Conservation (phyloP, 441 rosid genomes). For the Macaranga tanarius region DNA sequence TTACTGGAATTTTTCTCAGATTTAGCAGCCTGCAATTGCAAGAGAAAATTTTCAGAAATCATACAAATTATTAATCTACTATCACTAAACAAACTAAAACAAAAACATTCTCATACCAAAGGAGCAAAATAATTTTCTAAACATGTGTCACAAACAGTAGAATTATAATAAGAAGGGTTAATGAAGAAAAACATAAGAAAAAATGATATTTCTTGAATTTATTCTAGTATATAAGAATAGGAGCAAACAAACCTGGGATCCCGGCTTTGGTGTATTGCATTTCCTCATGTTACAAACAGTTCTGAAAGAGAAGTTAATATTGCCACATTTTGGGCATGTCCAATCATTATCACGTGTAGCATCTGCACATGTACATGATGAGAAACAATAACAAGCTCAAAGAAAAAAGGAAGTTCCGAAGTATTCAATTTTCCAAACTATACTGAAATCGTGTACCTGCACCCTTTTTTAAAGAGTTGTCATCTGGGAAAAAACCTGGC, state of each 20-base stretch:
- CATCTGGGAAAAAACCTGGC: constrained; percentile 79
- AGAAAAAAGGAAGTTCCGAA: background rate
- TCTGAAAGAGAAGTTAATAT: constrained; percentile 93
- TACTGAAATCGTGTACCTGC: constrained; percentile 35
- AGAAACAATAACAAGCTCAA: constrained; percentile 15
- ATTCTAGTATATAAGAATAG: background rate
- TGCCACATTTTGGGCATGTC: constrained; percentile 97
- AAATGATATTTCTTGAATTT: background rate
- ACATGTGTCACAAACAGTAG: background rate
- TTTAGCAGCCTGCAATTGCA: constrained; percentile 60
- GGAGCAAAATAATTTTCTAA: background rate
- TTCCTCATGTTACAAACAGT: constrained; percentile 96
- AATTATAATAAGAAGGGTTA: background rate
- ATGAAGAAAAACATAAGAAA: background rate
- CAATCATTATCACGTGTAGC: constrained; percentile 89
- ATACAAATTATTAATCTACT: constrained; percentile 3
- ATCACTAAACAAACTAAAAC: background rate
- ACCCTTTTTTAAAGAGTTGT: constrained; percentile 66
- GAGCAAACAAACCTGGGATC: constrained; percentile 74
- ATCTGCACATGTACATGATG: constrained; percentile 37
- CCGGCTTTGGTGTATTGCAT: constrained; percentile 97
- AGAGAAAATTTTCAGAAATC: constrained; percentile 25
- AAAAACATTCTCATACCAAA: background rate
- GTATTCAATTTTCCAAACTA: background rate
- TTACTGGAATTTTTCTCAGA: constrained; percentile 78